phyloP scores from a whole-genome alignment of 495 filamentous ascomycete species.

The Parmelia sp. region DNA sequence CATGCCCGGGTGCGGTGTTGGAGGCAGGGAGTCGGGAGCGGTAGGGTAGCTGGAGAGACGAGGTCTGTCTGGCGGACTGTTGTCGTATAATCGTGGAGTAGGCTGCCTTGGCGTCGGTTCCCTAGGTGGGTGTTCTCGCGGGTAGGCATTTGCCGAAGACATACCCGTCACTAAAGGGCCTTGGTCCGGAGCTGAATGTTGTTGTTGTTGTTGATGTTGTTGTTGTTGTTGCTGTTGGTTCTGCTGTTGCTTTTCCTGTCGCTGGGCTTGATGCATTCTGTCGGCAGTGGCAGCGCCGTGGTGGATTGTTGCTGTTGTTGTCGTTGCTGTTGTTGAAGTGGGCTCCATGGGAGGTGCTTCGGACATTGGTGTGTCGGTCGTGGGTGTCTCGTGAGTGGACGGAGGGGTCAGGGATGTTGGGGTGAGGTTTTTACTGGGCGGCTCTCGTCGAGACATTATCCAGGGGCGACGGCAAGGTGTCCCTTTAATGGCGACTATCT shows the following conservation, averaged over 20 bases:
- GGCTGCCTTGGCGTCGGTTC: not conserved
- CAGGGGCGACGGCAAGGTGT: not conserved
- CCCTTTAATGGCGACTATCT: not conserved
- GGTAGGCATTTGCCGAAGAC: not conserved
- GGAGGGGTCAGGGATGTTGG: not conserved
- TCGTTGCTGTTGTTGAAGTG: not conserved
- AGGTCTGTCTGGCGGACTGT: not conserved
- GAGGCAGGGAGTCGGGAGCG: not conserved
- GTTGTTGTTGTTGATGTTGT: not conserved
- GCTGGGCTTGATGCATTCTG: not conserved
- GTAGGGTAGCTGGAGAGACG: not conserved
- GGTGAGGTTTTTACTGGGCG: not conserved
- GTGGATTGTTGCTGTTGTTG: not conserved
- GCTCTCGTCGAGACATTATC: not conserved
- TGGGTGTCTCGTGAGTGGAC: not conserved
- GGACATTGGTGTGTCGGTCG: not conserved
- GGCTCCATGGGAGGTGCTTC: not conserved
- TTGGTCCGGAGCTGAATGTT: not conserved
- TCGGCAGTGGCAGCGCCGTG: not conserved
- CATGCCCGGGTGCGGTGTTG: not conserved
- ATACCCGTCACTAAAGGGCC: not conserved
- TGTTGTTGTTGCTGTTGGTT: not conserved
- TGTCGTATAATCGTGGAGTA: not conserved
- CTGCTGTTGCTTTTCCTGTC: not conserved
- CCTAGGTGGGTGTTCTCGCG: not conserved